Base-by-base conservation (phyloP, 768 basidiomycete genomes). In the Naganishia onofrii region DNA sequence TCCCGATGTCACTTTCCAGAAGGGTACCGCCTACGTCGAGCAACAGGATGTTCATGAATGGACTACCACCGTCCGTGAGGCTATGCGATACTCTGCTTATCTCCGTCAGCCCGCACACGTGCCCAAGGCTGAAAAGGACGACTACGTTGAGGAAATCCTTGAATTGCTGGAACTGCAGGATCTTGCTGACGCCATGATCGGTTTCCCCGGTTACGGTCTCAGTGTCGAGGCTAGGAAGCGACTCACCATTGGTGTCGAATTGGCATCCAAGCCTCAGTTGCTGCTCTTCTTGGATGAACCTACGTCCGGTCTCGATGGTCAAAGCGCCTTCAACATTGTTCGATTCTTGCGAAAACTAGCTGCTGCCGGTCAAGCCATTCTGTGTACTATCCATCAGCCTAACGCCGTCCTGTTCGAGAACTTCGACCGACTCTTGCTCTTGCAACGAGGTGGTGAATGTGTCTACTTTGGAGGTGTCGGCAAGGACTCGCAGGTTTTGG, bases 371-470 rank as follows among this genome's bases (percentile, higher is more conserved):
- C 73, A 71, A 52, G 58, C 71, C 46, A 92, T 94, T 73, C 83
- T 94, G n/a, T 93, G 92, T 88, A 94, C 90, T 28, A 82, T 93
- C 74, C 91, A 92, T 72, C 92, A 90, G 83, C 92, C 92, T 3
- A 92, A 91, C 29, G 90, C 90, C 1, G 87, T 92, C 76, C 82
- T 93, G 31, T 94, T 93, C 83, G 86, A 90, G 74, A 86, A 86
- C 46, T 93, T 93, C 72, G 92, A 94, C 75, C 82, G 88, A 34
- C 82, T 95, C 0, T 82, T 94, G 9, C 84, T 95, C 0, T 84
- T 95, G 3, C 85, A 87, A 54, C 86, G 87, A 73, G 92, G 93
- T 15, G 93, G 93, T 28, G 81, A 89, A 74, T 88, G 84, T 3
- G 88, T 88, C 9, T 91, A 89, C 80, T 71, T 74, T 29, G 75